Percentiles rank a stretch among this genome's conserved stretches.
Evolutionary conservation across 345 rosid species (phyloP).

Genomic region (Turritis glabra): DNA sequence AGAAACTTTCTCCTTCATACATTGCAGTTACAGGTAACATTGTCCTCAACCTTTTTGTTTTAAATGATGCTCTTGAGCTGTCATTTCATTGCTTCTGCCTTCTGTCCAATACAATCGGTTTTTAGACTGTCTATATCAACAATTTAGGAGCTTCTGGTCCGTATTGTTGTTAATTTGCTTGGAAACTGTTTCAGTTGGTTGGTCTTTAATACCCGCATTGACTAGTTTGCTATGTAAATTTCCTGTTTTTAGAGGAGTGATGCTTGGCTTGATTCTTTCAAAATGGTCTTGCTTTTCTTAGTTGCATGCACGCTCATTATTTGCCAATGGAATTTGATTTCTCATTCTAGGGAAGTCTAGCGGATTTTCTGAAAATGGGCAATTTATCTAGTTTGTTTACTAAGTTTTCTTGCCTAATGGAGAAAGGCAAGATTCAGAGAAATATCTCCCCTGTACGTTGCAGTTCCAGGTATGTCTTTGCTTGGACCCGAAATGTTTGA

Average conservation of each 20-base stretch:
- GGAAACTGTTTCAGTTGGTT: not conserved
- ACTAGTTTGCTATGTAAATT: not conserved
- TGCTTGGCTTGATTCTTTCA: constrained; percentile 2
- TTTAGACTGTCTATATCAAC: constrained; percentile 4
- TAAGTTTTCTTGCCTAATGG: constrained; percentile 77
- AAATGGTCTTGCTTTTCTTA: not conserved
- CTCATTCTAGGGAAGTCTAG: constrained; percentile 35
- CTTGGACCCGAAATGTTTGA: not conserved
- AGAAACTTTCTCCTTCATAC: constrained; percentile 93
- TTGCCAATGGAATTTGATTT: constrained; percentile 27
- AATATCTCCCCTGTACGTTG: constrained; percentile 72
- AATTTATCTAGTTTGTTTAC: constrained; percentile 27
- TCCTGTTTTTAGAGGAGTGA: not conserved
- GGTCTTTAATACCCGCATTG: not conserved
- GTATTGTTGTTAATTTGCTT: constrained; percentile 6
- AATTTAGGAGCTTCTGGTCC: not conserved
- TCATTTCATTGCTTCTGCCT: not conserved
- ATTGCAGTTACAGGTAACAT: constrained; percentile 85
- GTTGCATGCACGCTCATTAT: constrained; percentile 29
- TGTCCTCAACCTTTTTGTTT: not conserved
- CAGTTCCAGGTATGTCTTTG: constrained; percentile 74
- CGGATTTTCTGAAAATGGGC: constrained; percentile 32
- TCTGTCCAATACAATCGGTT: not conserved
- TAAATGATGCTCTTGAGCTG: not conserved
- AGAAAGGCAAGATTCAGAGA: constrained; percentile 70